These are phyloP conservation scores for Lumnitzera littorea DNA, from an alignment of 345 rosid genomes.

Conservation along the genomic window DNA sequence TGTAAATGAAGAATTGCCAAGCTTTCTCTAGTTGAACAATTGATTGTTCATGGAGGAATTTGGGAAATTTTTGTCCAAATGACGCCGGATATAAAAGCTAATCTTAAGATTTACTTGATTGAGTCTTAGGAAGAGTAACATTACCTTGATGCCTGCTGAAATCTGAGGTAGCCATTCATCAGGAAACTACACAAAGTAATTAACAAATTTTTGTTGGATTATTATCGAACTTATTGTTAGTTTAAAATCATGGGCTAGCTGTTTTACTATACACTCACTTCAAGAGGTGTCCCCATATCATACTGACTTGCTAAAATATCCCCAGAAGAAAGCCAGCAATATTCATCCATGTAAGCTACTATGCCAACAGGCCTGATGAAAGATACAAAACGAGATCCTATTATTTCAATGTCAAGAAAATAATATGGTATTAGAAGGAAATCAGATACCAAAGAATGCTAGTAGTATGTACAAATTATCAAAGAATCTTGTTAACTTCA, in stretches of 20 bases:
- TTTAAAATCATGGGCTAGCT: background rate
- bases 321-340: slow-evolving; percentile 37
- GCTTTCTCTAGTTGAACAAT: too few relatives aligned
- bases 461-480: too few relatives aligned
- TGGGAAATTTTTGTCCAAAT: too few relatives aligned
- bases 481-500: too few relatives aligned
- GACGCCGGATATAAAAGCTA: background rate
- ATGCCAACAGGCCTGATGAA: slow-evolving; percentile 40
- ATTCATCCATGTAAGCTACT: slow-evolving; percentile 36
- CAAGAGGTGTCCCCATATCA: slow-evolving; percentile 13
- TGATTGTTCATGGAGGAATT: too few relatives aligned
- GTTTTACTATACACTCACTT: slow-evolving; percentile 21
- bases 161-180: slow-evolving; percentile 63
- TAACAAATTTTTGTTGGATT: too few relatives aligned
- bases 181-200: slow-evolving; percentile 35
- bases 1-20: too few relatives aligned
- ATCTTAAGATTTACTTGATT: background rate
- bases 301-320: slow-evolving; percentile 20
- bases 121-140: slow-evolving; percentile 1
- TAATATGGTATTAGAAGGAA: background rate
- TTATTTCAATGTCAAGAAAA: background rate
- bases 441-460: too few relatives aligned
- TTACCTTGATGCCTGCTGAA: slow-evolving; percentile 58
- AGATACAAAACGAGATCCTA: slow-evolving; percentile 1
- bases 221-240: background rate